phyloP scores from a whole-genome alignment of 768 basidiomycete species.

The Stropharia rugosoannulata region DNA sequence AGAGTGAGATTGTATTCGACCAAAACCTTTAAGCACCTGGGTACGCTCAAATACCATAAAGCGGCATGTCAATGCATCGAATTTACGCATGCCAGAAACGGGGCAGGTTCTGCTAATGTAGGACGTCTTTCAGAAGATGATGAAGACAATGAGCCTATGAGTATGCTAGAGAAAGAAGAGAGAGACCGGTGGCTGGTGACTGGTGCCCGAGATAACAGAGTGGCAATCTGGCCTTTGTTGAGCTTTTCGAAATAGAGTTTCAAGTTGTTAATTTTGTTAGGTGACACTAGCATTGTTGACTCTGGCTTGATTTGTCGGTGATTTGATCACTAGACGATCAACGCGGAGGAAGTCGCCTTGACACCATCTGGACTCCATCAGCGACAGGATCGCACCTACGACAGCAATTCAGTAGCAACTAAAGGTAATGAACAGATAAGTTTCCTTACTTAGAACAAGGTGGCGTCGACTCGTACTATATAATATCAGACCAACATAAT shows the following conservation, averaged over 20 bases:
- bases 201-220: slow-evolving; percentile 66
- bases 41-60: slow-evolving; percentile 83
- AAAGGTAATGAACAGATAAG: too few species aligned
- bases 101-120: slow-evolving; percentile 11
- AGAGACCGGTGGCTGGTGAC: slow-evolving; percentile 62
- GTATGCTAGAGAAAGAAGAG: slow-evolving; percentile 38
- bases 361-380: too few species aligned
- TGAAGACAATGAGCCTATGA: slow-evolving; percentile 56
- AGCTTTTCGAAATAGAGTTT: slow-evolving; percentile 37
- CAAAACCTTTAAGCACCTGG: slow-evolving; percentile 77
- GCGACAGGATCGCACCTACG: too few species aligned
- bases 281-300: too few species aligned
- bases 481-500: too few species aligned
- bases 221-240: slow-evolving; percentile 72
- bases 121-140: slow-evolving; percentile 13
- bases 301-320: too few species aligned
- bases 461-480: too few species aligned
- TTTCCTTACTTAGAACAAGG: too few species aligned
- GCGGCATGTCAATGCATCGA: slow-evolving; percentile 70
- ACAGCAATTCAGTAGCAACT: too few species aligned
- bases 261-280: background rate
- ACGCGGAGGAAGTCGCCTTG: too few species aligned
- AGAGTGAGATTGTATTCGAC: slow-evolving; percentile 86
- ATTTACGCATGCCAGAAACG: slow-evolving; percentile 47
- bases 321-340: too few species aligned